Percentiles rank a stretch among this genome's conserved stretches.
Evolutionary conservation across 192 early-diverging fungal genomes (phyloP).

Genomic region (Gryganskiella cystojenkinii): DNA sequence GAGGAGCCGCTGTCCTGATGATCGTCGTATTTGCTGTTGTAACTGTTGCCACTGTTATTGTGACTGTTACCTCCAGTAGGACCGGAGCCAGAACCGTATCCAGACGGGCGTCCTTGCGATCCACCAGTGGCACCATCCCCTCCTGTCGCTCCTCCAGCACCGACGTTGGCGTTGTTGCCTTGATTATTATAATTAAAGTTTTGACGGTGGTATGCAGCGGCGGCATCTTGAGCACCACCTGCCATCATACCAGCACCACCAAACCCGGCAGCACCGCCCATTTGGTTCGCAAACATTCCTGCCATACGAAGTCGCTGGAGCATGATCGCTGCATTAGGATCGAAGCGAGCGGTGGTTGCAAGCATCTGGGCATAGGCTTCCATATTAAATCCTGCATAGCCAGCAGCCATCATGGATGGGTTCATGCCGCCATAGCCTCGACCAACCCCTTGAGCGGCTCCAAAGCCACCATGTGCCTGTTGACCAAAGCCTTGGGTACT

Average conservation of each 20-base stretch:
- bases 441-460: conserved; percentile 40
- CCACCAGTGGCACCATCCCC: not conserved
- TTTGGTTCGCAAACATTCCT: conserved; percentile 30
- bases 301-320: conserved; percentile 5
- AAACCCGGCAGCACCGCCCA: conserved; percentile 3
- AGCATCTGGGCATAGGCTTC: conserved; percentile 33
- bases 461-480: conserved; percentile 22
- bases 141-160: too few relatives aligned
- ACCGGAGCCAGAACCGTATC: not conserved
- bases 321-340: conserved; percentile 37
- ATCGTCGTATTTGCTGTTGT: not conserved
- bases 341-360: conserved; percentile 31
- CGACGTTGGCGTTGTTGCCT: conserved; percentile 2
- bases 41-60: conserved; percentile 28
- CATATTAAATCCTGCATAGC: conserved; percentile 28
- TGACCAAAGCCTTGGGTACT: conserved; percentile 40
- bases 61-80: conserved; percentile 11
- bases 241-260: conserved; percentile 15
- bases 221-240: conserved; percentile 36
- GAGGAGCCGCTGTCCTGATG: conserved; percentile 20
- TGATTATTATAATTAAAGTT: conserved; percentile 31
- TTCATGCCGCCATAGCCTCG: conserved; percentile 47
- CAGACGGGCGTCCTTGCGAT: not conserved
- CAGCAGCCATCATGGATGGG: conserved; percentile 26
- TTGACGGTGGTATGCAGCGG: conserved; percentile 37